phyloP scores from a whole-genome alignment of 768 basidiomycete genomes.

The Suillus alpinus region DNA sequence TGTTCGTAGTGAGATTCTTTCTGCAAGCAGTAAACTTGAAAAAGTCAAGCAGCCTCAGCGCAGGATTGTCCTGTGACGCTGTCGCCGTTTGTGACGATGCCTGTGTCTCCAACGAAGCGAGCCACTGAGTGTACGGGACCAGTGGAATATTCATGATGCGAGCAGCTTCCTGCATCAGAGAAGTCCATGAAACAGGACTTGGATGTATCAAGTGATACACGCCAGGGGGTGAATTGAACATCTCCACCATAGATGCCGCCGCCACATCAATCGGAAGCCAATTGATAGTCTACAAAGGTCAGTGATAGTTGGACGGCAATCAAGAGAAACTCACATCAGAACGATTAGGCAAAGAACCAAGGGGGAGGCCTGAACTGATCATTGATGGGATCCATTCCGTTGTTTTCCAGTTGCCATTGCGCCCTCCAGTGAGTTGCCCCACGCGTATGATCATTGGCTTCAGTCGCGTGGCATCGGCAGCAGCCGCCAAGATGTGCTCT shows the following conservation, averaged over 20 bases:
- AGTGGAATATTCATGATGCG: slow-evolving; percentile 23
- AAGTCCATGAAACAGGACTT: slow-evolving; percentile 24
- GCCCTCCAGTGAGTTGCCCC: slow-evolving; percentile 41
- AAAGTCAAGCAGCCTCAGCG: slow-evolving; percentile 8
- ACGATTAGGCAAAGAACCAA: slow-evolving; percentile 32
- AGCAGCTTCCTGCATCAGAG: slow-evolving; percentile 16
- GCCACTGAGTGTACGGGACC: slow-evolving; percentile 31
- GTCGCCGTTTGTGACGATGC: not conserved
- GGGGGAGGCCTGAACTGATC: slow-evolving; percentile 26
- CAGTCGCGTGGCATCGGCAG: slow-evolving; percentile 27
- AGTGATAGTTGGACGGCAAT: not conserved
- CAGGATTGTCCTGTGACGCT: not conserved
- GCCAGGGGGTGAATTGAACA: not conserved
- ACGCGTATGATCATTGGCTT: slow-evolving; percentile 36
- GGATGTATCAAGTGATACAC: slow-evolving; percentile 4
- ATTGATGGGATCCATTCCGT: slow-evolving; percentile 44
- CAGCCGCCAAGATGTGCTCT: slow-evolving; percentile 35
- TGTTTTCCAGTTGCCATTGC: slow-evolving; percentile 41
- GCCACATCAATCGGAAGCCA: slow-evolving; percentile 24
- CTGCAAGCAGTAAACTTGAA: not conserved
- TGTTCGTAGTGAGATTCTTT: not conserved
- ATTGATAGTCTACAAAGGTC: slow-evolving; percentile 13
- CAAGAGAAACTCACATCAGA: slow-evolving; percentile 25
- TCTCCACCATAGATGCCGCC: not conserved
- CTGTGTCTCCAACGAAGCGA: slow-evolving; percentile 20